Conservation (phyloP, 2,329 filamentous ascomycete genomes). For the Trichoderma semiorbis region DNA sequence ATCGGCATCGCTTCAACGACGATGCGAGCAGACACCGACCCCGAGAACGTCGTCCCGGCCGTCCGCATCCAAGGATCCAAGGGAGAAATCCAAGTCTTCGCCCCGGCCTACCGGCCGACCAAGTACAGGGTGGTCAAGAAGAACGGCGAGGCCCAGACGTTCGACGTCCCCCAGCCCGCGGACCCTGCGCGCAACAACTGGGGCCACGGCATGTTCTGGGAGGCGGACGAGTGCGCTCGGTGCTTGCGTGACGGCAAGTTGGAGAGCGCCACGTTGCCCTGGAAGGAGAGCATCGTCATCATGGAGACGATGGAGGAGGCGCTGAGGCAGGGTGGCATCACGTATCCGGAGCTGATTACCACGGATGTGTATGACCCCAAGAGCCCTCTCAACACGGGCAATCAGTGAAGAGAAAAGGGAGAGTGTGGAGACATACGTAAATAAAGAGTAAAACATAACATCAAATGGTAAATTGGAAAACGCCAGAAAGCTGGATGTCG, state of each 20-base stretch:
- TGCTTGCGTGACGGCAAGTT: slow-evolving; percentile 73
- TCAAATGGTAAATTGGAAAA: background rate
- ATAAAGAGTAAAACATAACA: background rate
- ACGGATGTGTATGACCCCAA: slow-evolving; percentile 56
- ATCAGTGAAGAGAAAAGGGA: slow-evolving; percentile 26
- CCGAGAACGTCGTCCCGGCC: slow-evolving; percentile 60
- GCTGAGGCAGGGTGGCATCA: slow-evolving; percentile 50
- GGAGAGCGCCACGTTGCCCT: slow-evolving; percentile 68
- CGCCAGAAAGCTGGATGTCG: background rate
- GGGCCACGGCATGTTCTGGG: slow-evolving; percentile 87
- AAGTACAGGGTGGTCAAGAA: slow-evolving; percentile 61
- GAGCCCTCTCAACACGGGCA: slow-evolving; percentile 60
- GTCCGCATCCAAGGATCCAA: slow-evolving; percentile 77
- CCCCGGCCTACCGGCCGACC: slow-evolving; percentile 66
- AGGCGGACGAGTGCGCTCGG: slow-evolving; percentile 74
- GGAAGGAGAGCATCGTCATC: slow-evolving; percentile 75
- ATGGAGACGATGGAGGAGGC: slow-evolving; percentile 69
- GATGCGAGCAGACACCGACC: slow-evolving; percentile 59
- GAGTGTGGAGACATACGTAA: background rate
- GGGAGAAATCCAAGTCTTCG: slow-evolving; percentile 78
- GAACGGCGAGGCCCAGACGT: slow-evolving; percentile 46
- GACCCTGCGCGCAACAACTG: slow-evolving; percentile 45
- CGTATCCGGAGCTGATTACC: slow-evolving; percentile 55
- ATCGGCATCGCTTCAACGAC: slow-evolving; percentile 71
- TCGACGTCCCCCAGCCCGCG: slow-evolving; percentile 52